Evolutionary conservation across 495 filamentous ascomycete species (phyloP).

Genomic region (Aspergillus haitiensis): DNA sequence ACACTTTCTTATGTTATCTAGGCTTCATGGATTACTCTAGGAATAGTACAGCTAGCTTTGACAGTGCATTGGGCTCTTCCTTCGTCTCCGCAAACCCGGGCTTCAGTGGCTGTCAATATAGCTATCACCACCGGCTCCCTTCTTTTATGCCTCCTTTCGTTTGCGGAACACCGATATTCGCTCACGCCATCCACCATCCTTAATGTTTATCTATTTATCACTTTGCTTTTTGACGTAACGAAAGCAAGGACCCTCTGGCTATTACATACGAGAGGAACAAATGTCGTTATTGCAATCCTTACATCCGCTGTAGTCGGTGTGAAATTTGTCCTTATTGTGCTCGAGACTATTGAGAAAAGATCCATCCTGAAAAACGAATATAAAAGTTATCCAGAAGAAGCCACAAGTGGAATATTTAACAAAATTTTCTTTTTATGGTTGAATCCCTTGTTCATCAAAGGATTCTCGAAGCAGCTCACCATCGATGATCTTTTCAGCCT

Average conservation of each 20-base stretch:
- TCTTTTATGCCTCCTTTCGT: constrained; percentile 50
- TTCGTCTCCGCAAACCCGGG: constrained; percentile 31
- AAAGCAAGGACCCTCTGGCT: constrained; percentile 60
- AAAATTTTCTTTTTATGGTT: constrained; percentile 59
- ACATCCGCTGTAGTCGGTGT: constrained; percentile 49
- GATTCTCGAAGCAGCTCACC: constrained; percentile 45
- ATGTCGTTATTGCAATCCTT: constrained; percentile 41
- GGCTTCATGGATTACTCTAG: constrained; percentile 43
- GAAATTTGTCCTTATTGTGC: constrained; percentile 50
- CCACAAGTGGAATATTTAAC: constrained; percentile 55
- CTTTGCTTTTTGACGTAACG: constrained; percentile 58
- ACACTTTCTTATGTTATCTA: constrained; percentile 17
- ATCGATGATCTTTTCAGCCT: constrained; percentile 48
- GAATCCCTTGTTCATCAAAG: constrained; percentile 53
- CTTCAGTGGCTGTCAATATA: constrained; percentile 50
- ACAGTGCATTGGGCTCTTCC: constrained; percentile 50
- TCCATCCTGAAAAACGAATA: constrained; percentile 46
- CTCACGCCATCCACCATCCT: constrained; percentile 60
- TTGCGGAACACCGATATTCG: constrained; percentile 56
- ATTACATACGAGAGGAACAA: constrained; percentile 34
- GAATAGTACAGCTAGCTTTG: constrained; percentile 46
- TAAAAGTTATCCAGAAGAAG: constrained; percentile 55
- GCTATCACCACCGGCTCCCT: constrained; percentile 44
- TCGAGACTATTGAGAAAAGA: constrained; percentile 59
- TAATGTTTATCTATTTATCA: constrained; percentile 59